These are phyloP conservation scores for Cercospora zeae-maydis DNA, from an alignment of 2,329 filamentous ascomycete species.

Conservation along the genomic window DNA sequence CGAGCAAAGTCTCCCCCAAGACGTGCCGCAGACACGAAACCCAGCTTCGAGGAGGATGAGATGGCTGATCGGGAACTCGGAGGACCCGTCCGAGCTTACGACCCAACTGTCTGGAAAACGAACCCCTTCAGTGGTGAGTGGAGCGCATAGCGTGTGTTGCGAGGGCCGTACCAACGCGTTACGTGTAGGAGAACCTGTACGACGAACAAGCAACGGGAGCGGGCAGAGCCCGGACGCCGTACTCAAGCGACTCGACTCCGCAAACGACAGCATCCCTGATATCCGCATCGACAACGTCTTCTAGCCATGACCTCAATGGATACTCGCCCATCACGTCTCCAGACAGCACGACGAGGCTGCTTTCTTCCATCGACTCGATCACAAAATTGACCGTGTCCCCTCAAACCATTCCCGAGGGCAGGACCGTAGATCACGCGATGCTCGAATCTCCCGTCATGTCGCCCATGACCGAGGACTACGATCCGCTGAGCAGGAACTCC, in stretches of 20 bases:
- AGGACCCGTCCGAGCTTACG: slow-evolving; percentile 24
- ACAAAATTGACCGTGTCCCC: slow-evolving; percentile 31
- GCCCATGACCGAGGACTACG: slow-evolving; percentile 24
- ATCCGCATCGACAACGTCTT: slow-evolving; percentile 36
- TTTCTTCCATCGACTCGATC: slow-evolving; percentile 31
- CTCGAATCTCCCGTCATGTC: slow-evolving; percentile 27
- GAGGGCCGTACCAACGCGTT: slow-evolving; percentile 16
- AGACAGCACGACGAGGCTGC: slow-evolving; percentile 25
- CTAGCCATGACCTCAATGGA: slow-evolving; percentile 20
- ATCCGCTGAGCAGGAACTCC: slow-evolving; percentile 31
- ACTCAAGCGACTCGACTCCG: slow-evolving; percentile 24
- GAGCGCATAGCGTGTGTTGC: slow-evolving; percentile 7
- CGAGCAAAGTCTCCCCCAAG: slow-evolving; percentile 33
- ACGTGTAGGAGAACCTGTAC: slow-evolving; percentile 26
- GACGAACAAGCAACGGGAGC: slow-evolving; percentile 25
- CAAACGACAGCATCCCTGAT: slow-evolving; percentile 30
- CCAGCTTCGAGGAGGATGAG: slow-evolving; percentile 29
- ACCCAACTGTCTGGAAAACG: slow-evolving; percentile 30
- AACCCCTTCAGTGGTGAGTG: slow-evolving; percentile 35
- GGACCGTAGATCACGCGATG: slow-evolving; percentile 27
- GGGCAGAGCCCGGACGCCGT: slow-evolving; percentile 8
- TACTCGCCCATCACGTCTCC: slow-evolving; percentile 27
- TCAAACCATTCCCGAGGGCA: slow-evolving; percentile 34
- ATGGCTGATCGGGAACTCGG: slow-evolving; percentile 27
- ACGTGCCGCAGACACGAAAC: slow-evolving; percentile 29